phyloP scores from a whole-genome alignment of 345 rosid species.

The Corchorus olitorius region DNA sequence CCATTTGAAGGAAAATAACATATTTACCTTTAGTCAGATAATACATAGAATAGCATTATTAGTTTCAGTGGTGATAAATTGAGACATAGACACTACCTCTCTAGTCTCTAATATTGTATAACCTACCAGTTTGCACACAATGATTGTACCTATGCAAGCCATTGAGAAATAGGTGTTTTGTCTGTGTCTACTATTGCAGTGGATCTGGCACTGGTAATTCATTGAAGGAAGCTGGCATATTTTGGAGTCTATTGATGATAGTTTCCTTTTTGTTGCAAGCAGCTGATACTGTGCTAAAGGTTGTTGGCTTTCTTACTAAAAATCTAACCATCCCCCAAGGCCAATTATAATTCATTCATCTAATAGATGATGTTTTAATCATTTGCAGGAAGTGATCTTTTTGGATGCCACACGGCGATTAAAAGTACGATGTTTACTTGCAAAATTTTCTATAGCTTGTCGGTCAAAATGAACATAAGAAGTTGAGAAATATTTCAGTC shows the following conservation, averaged over 20 bases:
- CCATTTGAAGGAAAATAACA: not conserved
- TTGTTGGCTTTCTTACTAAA: conserved; percentile 36
- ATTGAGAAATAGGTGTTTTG: conserved; percentile 25
- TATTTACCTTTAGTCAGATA: not conserved
- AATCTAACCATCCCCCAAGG: conserved; percentile 9
- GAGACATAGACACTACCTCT: not conserved
- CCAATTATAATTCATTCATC: conserved; percentile 6
- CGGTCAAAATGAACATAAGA: conserved; percentile 13
- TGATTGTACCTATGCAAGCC: not conserved
- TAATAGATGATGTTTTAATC: conserved; percentile 27
- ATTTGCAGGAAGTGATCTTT: conserved; percentile 82
- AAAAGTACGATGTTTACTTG: conserved; percentile 52
- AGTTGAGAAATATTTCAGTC: not conserved
- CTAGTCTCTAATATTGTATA: not conserved
- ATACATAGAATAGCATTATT: not conserved
- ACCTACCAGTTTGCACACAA: not conserved
- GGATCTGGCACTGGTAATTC: conserved; percentile 81
- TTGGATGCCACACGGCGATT: conserved; percentile 50
- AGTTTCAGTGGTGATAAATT: conserved; percentile 6
- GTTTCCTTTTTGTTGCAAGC: conserved; percentile 90
- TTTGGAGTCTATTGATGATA: conserved; percentile 93
- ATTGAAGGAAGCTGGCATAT: conserved; percentile 67
- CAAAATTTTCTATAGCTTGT: not conserved
- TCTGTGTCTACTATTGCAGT: conserved; percentile 45
- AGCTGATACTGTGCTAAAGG: conserved; percentile 86